Conservation (phyloP, 306 rosid species). For the Cucumis sativus region Cucumber_9930_V3 NC_026659.2:3027501-3028000, state of each 20-base stretch:
- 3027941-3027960: slow-evolving; percentile 57
- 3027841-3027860: background rate
- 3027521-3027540: background rate
- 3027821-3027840: background rate
- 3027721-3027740: slow-evolving; percentile 80
- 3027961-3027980: slow-evolving; percentile 62
- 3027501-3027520: background rate
- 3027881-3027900: background rate
- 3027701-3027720: slow-evolving; percentile 78
- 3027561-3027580: background rate
- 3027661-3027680: slow-evolving; percentile 58
- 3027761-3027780: slow-evolving; percentile 1
- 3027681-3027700: slow-evolving; percentile 85
- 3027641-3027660: slow-evolving; percentile 37
- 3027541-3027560: background rate
- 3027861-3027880: background rate
- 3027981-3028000: slow-evolving; percentile 76
- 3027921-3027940: slow-evolving; percentile 69
- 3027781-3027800: background rate
- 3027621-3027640: slow-evolving; percentile 3
- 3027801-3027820: background rate
- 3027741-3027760: slow-evolving; percentile 40
- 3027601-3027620: background rate
- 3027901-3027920: slow-evolving; percentile 85
- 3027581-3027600: background rate